Evolutionary conservation across 768 basidiomycete genomes (phyloP).

Genomic region (Mycena vitilis): DNA sequence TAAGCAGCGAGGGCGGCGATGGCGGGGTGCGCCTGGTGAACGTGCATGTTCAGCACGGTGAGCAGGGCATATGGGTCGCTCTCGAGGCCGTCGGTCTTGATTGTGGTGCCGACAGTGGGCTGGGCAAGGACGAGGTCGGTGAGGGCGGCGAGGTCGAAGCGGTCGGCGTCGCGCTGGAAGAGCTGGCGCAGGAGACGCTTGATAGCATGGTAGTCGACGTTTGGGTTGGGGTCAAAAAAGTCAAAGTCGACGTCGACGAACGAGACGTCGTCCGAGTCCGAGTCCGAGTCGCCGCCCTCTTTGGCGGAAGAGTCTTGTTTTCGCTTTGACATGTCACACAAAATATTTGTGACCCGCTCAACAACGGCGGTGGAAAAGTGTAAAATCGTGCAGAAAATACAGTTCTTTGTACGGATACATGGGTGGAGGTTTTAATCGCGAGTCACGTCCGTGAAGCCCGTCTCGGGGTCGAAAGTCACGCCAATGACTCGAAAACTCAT

Average conservation of each 20-base stretch:
- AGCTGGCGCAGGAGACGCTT: conserved; percentile 79
- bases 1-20: conserved; percentile 80
- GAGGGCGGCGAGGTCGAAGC: conserved; percentile 77
- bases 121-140: conserved; percentile 84
- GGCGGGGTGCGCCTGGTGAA: conserved; percentile 77
- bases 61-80: conserved; percentile 93
- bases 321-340: conserved; percentile 62
- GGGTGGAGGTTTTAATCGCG: no score
- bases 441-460: no score
- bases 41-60: conserved; percentile 83
- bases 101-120: conserved; percentile 83
- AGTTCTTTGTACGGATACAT: no score
- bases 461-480: no score
- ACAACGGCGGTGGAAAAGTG: no score
- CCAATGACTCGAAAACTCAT: no score
- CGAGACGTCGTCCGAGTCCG: conserved; percentile 51
- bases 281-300: conserved; percentile 43
- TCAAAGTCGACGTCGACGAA: conserved; percentile 92
- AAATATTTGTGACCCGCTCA: background rate
- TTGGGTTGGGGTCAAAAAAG: conserved; percentile 89
- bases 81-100: conserved; percentile 91
- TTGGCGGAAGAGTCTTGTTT: conserved; percentile 52
- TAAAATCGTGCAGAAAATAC: no score
- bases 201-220: conserved; percentile 87
- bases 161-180: conserved; percentile 79